These are phyloP conservation scores for Trypanosoma theileri DNA, from an alignment of 208 protist genomes.

Conservation along the genomic window DNA sequence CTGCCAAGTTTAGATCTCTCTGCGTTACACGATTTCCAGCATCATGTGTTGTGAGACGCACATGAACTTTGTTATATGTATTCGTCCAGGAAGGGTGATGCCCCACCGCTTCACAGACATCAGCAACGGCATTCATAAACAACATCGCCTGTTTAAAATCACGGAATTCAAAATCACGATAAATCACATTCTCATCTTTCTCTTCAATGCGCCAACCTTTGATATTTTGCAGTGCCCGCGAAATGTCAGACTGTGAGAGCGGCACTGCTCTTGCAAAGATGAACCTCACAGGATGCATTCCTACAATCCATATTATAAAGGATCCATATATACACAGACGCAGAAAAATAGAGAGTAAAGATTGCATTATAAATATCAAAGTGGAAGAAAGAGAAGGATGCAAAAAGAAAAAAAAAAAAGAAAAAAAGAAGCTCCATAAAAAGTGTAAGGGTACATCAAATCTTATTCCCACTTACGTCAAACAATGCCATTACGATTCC, in stretches of 20 bases:
- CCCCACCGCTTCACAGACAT: conserved; percentile 79
- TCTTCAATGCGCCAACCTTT: conserved; percentile 64
- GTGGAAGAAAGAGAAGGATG: neutral
- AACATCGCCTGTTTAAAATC: conserved; percentile 89
- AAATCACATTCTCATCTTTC: conserved; percentile 50
- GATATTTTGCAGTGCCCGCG: conserved; percentile 78
- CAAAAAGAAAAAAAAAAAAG: conserved; percentile 14
- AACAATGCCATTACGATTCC: no score
- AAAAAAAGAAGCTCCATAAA: neutral
- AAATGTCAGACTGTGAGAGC: conserved; percentile 75
- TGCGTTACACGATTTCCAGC: conserved; percentile 81
- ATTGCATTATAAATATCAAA: neutral
- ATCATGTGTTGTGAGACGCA: conserved; percentile 95
- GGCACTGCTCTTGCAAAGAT: conserved; percentile 24
- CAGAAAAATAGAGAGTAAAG: conserved; percentile 3
- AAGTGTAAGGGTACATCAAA: no score
- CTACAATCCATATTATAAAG: neutral
- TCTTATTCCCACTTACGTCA: no score
- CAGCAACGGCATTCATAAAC: conserved; percentile 90
- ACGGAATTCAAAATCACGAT: conserved; percentile 67
- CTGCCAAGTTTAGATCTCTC: conserved; percentile 77
- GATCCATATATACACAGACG: conserved; percentile 1
- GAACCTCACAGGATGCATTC: conserved; percentile 6
- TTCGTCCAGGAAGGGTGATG: conserved; percentile 97
- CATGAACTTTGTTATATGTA: conserved; percentile 92